A percentile compares a stretch with the other conserved stretches of the same genome.
These are phyloP conservation scores for Backusella luteola DNA, from an alignment of 192 early-diverging fungal genomes.

Conservation along the genomic window DNA sequence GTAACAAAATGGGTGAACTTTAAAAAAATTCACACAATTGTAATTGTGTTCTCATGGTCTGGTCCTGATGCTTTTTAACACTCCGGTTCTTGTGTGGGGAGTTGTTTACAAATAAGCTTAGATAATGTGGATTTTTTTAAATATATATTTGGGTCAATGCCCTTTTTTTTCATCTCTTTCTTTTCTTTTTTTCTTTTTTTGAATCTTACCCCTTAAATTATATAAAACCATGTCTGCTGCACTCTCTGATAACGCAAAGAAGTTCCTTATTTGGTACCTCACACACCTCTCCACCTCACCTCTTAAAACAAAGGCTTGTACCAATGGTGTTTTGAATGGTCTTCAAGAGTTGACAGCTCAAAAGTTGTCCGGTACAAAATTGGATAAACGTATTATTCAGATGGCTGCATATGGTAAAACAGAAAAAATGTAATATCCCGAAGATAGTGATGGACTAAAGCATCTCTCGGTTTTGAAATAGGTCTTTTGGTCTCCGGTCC, in stretches of 20 bases:
- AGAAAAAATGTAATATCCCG: neutral
- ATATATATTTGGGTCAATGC: neutral
- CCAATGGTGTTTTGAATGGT: slow-evolving; percentile 70
- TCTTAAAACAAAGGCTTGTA: slow-evolving; percentile 78
- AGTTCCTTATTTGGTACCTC: slow-evolving; percentile 61
- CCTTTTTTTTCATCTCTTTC: neutral
- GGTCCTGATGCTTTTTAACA: neutral
- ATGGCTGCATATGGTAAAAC: slow-evolving; percentile 77
- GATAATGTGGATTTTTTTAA: slow-evolving; percentile 12
- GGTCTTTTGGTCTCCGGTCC: slow-evolving; percentile 81
- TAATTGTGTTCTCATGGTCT: neutral
- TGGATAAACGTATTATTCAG: slow-evolving; percentile 68
- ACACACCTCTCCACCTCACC: slow-evolving; percentile 61
- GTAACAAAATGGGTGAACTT: neutral
- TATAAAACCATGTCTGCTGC: slow-evolving; percentile 25
- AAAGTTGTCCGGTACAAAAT: slow-evolving; percentile 59
- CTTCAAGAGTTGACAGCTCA: slow-evolving; percentile 79
- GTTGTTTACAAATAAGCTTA: slow-evolving; percentile 5
- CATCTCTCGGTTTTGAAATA: slow-evolving; percentile 13
- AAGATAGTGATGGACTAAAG: neutral
- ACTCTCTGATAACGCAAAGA: slow-evolving; percentile 15
- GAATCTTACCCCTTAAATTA: neutral
- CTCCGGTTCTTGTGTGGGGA: neutral
- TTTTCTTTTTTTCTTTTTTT: slow-evolving; percentile 10
- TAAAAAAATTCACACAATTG: neutral